Base-by-base conservation (phyloP, 1,284 basidiomycete species). In the Cystobasidium slooffiae region DNA sequence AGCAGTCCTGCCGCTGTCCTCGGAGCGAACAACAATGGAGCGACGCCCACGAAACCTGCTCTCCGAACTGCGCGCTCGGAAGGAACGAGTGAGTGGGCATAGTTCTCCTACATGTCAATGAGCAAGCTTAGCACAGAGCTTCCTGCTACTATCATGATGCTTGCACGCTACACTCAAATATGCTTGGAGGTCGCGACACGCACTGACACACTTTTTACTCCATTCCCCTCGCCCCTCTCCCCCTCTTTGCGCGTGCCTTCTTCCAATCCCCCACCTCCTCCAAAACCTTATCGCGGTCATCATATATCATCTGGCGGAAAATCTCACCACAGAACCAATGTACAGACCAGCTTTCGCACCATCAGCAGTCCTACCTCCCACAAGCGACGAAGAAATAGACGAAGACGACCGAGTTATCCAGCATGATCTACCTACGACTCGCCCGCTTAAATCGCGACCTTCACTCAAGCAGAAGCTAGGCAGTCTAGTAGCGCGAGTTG, bases 381-480 rank as follows among this genome's bases (percentile, higher is more conserved):
- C 62, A n/a, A 49, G 47, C n/a, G 70, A 73, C 18, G 70, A 73
- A 20, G 51, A 66, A 20, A 63, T 39, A 10, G 70, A 73, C 7
- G 70, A 73, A 16, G 56, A 62, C 20, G 70, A 73, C 59, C 49
- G 70, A 8, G 62, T 66, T 18, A 73, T 73, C 24, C 70, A 73
- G 55, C 70, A 73, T 22, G 70, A 73, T 37, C 47, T 73, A 43
- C 70, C 70, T 12, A 66, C 70, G 14, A 73, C 70, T n/a, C 62
- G 70, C 39, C 52, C 62, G 10, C 31, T 73, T 7, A 65, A 66
- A 59, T 37, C 70, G 7, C 62, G 70, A 31, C 41, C 70, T 41
- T 73, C 70, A 18, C 70, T 73, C 70, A 65, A 66, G 63, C 70
- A 73, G 55, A 73, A 73, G 46, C 55, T 73, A 46, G 70, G 70